These are phyloP conservation scores for Lentinula raphanica DNA, from an alignment of 768 basidiomycete species.

Conservation along the genomic window DNA sequence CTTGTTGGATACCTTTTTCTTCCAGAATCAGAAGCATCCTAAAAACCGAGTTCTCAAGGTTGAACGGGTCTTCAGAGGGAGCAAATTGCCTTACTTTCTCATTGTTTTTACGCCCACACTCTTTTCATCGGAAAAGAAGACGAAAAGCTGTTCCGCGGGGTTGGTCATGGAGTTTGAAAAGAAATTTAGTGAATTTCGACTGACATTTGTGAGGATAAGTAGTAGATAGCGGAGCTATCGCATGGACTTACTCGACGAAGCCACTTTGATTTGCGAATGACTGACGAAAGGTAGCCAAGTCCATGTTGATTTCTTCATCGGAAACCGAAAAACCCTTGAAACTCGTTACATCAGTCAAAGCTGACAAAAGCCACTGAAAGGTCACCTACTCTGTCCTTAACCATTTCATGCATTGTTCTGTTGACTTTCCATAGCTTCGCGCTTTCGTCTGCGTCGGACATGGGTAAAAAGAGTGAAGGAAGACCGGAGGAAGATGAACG, in stretches of 20 bases:
- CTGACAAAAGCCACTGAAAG: constrained; percentile 3
- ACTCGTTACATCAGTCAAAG: constrained; percentile 20
- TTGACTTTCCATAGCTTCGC: constrained; percentile 95
- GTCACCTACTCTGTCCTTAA: constrained; percentile 78
- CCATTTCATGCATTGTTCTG: constrained; percentile 93
- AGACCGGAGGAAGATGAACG: constrained; percentile 8
- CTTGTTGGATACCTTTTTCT: constrained; percentile 83
- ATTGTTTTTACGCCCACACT: constrained; percentile 97
- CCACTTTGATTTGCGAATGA: constrained; percentile 71
- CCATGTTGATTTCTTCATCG: constrained; percentile 90
- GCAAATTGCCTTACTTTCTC: constrained; percentile 71
- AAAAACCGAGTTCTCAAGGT: constrained; percentile 7
- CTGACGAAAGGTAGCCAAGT: constrained; percentile 70
- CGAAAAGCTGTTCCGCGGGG: constrained; percentile 75
- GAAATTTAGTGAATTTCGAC: constrained; percentile 87
- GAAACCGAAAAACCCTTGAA: constrained; percentile 86
- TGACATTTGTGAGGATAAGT: constrained; percentile 25
- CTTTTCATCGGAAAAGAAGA: constrained; percentile 94
- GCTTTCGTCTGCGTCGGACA: constrained; percentile 74
- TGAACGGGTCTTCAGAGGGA: not conserved
- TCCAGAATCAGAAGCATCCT: constrained; percentile 89
- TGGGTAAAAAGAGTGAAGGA: constrained; percentile 30
- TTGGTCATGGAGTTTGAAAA: constrained; percentile 71
- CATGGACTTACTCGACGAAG: constrained; percentile 73
- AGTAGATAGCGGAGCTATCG: not conserved